These are phyloP conservation scores for Benincasa hispida DNA, from an alignment of 306 rosid species.

Conservation along the genomic window DNA sequence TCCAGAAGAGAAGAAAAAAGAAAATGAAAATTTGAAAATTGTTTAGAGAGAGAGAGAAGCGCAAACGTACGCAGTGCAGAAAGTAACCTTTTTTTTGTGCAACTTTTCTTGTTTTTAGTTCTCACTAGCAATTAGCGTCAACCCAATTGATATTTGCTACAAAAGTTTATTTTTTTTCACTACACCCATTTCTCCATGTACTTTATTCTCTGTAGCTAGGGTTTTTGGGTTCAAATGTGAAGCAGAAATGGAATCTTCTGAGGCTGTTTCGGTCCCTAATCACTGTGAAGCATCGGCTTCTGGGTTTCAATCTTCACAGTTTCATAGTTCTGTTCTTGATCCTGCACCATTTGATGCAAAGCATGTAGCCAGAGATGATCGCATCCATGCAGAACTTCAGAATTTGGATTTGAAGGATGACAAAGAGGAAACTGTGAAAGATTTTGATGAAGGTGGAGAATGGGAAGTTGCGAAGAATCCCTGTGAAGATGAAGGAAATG, in stretches of 20 bases:
- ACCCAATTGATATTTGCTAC: conserved; percentile 1
- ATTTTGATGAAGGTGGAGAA: conserved; percentile 15
- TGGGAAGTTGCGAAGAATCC: conserved; percentile 13
- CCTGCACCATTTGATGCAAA: conserved; percentile 29
- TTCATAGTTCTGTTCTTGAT: conserved; percentile 21
- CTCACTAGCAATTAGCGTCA: background rate
- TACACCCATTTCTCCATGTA: background rate
- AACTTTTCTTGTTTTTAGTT: background rate
- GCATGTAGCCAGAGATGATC: background rate
- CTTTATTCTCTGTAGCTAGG: conserved; percentile 35
- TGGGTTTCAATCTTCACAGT: conserved; percentile 13
- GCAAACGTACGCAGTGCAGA: background rate
- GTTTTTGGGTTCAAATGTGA: conserved; percentile 75
- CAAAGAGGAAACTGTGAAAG: conserved; percentile 8
- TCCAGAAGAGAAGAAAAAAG: background rate
- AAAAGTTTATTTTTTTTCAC: background rate
- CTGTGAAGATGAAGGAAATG: conserved; percentile 15
- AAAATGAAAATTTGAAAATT: background rate
- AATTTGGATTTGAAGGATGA: conserved; percentile 17
- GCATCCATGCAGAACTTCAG: conserved; percentile 7
- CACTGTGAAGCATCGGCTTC: conserved; percentile 9
- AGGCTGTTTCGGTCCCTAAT: conserved; percentile 20
- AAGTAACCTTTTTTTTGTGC: conserved; percentile 3
- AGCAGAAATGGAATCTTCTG: conserved; percentile 65
- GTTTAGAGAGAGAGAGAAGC: background rate